Base-by-base conservation (phyloP, 2,329 filamentous ascomycete genomes). In the Delphinella strobiligena region DNA sequence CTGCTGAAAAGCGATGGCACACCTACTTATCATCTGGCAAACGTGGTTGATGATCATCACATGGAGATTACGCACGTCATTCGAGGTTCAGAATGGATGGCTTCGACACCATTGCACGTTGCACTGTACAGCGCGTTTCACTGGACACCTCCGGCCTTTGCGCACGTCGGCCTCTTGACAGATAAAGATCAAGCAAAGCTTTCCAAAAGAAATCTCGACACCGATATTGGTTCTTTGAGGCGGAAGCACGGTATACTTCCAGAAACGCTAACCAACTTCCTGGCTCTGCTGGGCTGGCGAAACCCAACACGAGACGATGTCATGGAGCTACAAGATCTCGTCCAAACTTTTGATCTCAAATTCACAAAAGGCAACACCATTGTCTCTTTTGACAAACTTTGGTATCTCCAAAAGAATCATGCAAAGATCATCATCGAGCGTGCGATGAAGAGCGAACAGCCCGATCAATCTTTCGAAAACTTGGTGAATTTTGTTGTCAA, bases 51-150 rank as follows among this genome's bases (percentile, higher is more conserved):
- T 54, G 91, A 98, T 54, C 85, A 95, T 58, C 68, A 82, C 44
- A 98, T 98, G 91, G 67, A 84, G 44, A 93, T 98, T 49, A 95
- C 88, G 0, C 89, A 96, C 60, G 91, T 98, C 11, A 83, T 98
- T 43, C 79, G 91, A 31, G 91, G 89, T 38, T 80, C 82, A 71
- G 91, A 98, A 72, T 98, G 91, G 91, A 82, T 98, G 63, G 77
- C 89, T 24, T 94, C 88, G 1, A 96, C 91, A 0, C 87, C 88
- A 1, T 83, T 82, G 55, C 79, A 83, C 55, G 64, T 81, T 42
- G 71, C 71, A 27, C 58, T 71, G 48, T 71, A 71, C 50, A 47
- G 58, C 7, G 67, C 67, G 0, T 69, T 70, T 37, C 63, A 61
- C 2, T 71, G 67, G 67, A 49, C 54, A 12, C 65, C 66, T 2